A percentile compares a stretch with the other conserved stretches of the same genome.
Conservation (phyloP, 2,329 filamentous ascomycete genomes). For the Botrytis galanthina region DNA sequence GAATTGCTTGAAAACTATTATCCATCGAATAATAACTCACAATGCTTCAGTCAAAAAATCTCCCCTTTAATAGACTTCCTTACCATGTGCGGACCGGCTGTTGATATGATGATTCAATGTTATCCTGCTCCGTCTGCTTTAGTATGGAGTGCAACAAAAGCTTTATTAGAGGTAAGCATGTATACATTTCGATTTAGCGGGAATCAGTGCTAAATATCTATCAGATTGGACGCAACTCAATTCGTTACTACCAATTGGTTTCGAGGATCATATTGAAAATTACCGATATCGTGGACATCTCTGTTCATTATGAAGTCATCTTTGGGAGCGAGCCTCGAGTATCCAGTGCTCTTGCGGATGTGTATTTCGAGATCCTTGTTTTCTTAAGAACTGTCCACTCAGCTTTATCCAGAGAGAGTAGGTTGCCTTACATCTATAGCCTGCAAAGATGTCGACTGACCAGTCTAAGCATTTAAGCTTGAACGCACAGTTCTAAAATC, state of each 20-base stretch:
- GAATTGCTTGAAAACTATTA: slow-evolving; percentile 12
- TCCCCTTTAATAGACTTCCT: slow-evolving; percentile 18
- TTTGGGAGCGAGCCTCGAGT: slow-evolving; percentile 6
- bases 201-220: not conserved
- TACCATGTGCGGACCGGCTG: slow-evolving; percentile 12
- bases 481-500: slow-evolving; percentile 12
- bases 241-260: slow-evolving; percentile 10
- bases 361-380: slow-evolving; percentile 16
- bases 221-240: slow-evolving; percentile 17
- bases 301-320: slow-evolving; percentile 12
- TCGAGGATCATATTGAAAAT: slow-evolving; percentile 5
- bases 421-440: not conserved
- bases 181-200: not conserved
- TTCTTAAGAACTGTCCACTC: slow-evolving; percentile 1
- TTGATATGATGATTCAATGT: slow-evolving; percentile 13
- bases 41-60: not conserved
- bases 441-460: not conserved
- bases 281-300: slow-evolving; percentile 7
- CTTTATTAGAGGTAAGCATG: slow-evolving; percentile 9
- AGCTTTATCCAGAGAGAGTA: slow-evolving; percentile 13
- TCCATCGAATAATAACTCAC: slow-evolving; percentile 9
- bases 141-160: slow-evolving; percentile 11
- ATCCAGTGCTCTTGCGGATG: slow-evolving; percentile 11
- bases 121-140: slow-evolving; percentile 16
- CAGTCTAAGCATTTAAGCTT: slow-evolving; percentile 14